Evolutionary conservation across 2,329 filamentous ascomycete genomes (phyloP).

Genomic region (Periconia macrospinosa): DNA sequence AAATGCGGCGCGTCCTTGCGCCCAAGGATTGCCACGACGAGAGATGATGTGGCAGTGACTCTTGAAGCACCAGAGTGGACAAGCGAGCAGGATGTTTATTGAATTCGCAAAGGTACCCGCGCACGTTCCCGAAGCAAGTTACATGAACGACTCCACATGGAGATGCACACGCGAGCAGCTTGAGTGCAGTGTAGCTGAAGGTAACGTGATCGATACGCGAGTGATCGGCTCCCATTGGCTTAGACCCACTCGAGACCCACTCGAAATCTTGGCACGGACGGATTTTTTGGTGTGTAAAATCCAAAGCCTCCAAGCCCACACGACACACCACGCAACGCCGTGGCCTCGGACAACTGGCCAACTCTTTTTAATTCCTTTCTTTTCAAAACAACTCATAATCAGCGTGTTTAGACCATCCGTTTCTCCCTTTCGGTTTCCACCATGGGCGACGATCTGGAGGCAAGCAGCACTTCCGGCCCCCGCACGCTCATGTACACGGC

Average conservation of each 20-base stretch:
- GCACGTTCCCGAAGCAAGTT: neutral
- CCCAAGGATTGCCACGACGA: neutral
- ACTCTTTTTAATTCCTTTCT: neutral
- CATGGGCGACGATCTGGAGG: slow-evolving; percentile 49
- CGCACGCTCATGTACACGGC: slow-evolving; percentile 24
- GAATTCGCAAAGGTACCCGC: neutral
- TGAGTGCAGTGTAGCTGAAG: neutral
- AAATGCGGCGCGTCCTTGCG: neutral
- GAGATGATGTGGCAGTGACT: neutral
- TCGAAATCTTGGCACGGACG: slow-evolving; percentile 21
- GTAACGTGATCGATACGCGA: neutral
- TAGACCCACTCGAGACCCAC: slow-evolving; percentile 10
- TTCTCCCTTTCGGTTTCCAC: slow-evolving; percentile 2
- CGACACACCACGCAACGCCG: slow-evolving; percentile 17
- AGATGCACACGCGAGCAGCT: neutral
- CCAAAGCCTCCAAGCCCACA: slow-evolving; percentile 30
- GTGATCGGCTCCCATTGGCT: neutral
- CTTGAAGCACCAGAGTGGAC: too few species aligned
- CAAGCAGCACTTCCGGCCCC: slow-evolving; percentile 27
- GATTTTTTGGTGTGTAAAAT: slow-evolving; percentile 21
- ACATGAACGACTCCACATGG: neutral
- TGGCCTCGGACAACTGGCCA: slow-evolving; percentile 10
- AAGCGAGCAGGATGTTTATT: neutral
- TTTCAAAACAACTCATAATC: neutral
- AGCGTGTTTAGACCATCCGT: neutral